Evolutionary conservation across 306 rosid species (phyloP).

Genomic region (Herpetospermum pedunculosum): DNA sequence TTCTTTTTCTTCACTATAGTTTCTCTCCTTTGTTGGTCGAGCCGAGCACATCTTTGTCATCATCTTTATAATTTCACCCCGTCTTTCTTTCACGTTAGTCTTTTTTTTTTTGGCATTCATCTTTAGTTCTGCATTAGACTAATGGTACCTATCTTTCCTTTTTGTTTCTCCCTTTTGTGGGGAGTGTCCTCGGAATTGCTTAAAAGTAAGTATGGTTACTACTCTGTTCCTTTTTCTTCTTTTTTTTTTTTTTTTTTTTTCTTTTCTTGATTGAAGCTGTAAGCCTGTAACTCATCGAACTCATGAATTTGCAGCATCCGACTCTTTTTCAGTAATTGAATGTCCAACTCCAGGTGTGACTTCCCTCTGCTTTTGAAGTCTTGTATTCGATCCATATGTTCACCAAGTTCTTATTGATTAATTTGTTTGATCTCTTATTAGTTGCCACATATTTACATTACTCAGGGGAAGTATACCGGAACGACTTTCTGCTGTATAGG

Average conservation of each 20-base stretch:
- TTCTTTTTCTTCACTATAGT: neutral
- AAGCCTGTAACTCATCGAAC: neutral
- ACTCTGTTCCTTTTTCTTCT: neutral
- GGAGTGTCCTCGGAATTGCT: neutral
- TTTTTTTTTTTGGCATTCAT: neutral
- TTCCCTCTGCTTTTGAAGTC: neutral
- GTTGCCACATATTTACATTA: neutral
- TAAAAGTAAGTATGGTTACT: neutral
- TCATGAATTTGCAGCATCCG: neutral
- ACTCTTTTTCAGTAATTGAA: neutral
- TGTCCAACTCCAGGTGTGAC: neutral
- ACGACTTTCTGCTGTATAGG: neutral
- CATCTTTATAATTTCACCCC: neutral
- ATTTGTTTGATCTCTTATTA: neutral
- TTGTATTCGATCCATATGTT: neutral
- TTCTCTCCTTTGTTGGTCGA: neutral
- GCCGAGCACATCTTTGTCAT: neutral
- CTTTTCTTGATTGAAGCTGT: neutral
- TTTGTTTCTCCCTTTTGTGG: constrained; percentile 1
- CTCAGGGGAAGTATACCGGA: neutral
- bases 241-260: neutral
- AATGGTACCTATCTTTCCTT: neutral
- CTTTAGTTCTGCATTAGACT: neutral
- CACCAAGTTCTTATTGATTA: neutral
- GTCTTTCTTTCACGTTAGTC: neutral